phyloP scores from a whole-genome alignment of 192 early-diverging fungal genomes.

The Diversispora eburnea region DNA sequence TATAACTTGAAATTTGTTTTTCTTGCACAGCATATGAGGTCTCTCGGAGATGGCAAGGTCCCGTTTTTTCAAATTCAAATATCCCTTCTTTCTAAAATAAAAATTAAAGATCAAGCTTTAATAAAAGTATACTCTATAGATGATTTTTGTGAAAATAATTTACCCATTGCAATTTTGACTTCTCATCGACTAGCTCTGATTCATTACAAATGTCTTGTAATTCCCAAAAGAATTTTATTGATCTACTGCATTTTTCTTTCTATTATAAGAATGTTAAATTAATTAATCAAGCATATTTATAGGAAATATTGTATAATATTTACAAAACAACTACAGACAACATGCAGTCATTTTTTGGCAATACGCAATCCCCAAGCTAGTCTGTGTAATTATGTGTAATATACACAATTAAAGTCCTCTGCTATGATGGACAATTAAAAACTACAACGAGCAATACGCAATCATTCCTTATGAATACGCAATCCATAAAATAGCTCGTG shows the following conservation, averaged over 20 bases:
- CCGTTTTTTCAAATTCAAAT: slow-evolving; percentile 4
- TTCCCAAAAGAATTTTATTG: slow-evolving; percentile 18
- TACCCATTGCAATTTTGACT: slow-evolving; percentile 22
- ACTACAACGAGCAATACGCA: not conserved
- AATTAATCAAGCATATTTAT: not conserved
- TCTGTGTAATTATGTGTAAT: not conserved
- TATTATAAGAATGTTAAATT: slow-evolving; percentile 1
- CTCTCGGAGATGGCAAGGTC: not conserved
- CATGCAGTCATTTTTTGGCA: no score
- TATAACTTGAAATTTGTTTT: slow-evolving; percentile 19
- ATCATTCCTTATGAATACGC: not conserved
- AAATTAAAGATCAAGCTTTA: not conserved
- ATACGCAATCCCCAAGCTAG: not conserved
- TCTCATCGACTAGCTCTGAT: slow-evolving; percentile 15
- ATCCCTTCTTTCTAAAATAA: slow-evolving; percentile 20
- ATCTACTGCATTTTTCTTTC: not conserved
- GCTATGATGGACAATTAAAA: not conserved
- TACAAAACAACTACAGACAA: not conserved
- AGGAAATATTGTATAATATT: not conserved
- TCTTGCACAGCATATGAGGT: slow-evolving; percentile 7
- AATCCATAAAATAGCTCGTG: slow-evolving; percentile 15
- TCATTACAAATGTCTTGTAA: slow-evolving; percentile 2
- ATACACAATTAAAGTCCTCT: not conserved
- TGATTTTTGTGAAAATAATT: slow-evolving; percentile 17
- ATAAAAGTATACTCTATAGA: slow-evolving; percentile 13